Base-by-base conservation (phyloP, 140 eudicot species). In the Bidens hawaiensis region DNA sequence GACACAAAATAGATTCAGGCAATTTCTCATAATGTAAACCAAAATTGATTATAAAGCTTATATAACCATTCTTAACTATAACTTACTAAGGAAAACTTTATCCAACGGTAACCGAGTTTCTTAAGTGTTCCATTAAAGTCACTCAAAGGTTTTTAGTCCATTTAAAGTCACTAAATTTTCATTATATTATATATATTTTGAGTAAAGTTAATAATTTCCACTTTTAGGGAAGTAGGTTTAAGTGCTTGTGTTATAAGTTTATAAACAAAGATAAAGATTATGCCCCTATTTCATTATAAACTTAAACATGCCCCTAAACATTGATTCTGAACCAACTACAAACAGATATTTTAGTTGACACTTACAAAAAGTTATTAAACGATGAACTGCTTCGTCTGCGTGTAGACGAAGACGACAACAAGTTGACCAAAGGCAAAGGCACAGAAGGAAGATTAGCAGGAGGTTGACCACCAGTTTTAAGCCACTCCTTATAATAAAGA, bases 401-500 rank as follows among this genome's bases (percentile, higher is more conserved):
- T 33, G 61, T 34, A 36, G 68, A 69, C 4, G 75, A 65, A 67
- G 70, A 62, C n/a, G 71, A 67, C 1, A 67, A 55, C 59, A 41
- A 15, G 31, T 64, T 53, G 55, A 66, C 40, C n/a, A 86, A 68
- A 76, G 96, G 93, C 86, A 84, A 72, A 34, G 89, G 89, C 49
- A 87, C 81, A 6, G 86, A 60, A 64, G 96, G 96, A 76, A 79
- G 78, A 60, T 69, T 52, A 25, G 81, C 57, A 56, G 96, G 94
- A 30, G 86, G 77, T 36, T 76, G 79, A 34, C 81, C 82, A 26
- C 93, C 93, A 41, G 77, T 69, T 69, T 87, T 87, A 24, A 87
- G 86, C 96, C 96, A 87, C 8, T 84, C 93, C 60, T 78, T 84
- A 36, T 87, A 87, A 54, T 87, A 87, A 36, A 78, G 59, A 54